These are phyloP conservation scores for Thelonectria rubi DNA, from an alignment of 2,329 filamentous ascomycete species.

Conservation along the genomic window DNA sequence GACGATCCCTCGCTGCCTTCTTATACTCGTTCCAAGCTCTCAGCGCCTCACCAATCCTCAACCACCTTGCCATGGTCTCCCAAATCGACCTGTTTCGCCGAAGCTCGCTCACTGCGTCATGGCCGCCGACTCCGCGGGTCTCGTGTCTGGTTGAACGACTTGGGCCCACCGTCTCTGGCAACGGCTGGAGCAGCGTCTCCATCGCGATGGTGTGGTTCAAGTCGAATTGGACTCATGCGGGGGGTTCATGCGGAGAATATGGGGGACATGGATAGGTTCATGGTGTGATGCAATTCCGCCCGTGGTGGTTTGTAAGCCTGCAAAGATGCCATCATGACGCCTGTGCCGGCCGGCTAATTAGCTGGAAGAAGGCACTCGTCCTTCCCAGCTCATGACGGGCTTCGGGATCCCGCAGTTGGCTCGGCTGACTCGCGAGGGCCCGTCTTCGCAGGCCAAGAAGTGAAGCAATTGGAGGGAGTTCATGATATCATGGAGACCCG, in stretches of 20 bases:
- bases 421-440: constrained; percentile 23
- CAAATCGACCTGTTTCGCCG: not conserved
- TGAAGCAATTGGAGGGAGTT: constrained; percentile 15
- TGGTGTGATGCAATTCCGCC: constrained; percentile 19
- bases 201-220: constrained; percentile 12
- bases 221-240: constrained; percentile 14
- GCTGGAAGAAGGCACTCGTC: constrained; percentile 14
- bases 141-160: constrained; percentile 23
- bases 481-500: constrained; percentile 32
- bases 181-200: not conserved
- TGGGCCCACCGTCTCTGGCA: constrained; percentile 11
- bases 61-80: not conserved
- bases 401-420: not conserved
- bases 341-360: not conserved
- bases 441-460: constrained; percentile 7
- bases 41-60: not conserved
- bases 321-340: too few relatives aligned
- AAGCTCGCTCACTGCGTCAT: constrained; percentile 29
- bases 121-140: constrained; percentile 3
- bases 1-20: constrained; percentile 19
- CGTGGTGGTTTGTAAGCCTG: not conserved
- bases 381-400: constrained; percentile 9
- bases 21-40: constrained; percentile 5
- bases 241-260: constrained; percentile 23
- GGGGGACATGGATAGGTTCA: constrained; percentile 21